phyloP scores from a whole-genome alignment of 495 filamentous ascomycete genomes.

The Neurospora sp. region DNA sequence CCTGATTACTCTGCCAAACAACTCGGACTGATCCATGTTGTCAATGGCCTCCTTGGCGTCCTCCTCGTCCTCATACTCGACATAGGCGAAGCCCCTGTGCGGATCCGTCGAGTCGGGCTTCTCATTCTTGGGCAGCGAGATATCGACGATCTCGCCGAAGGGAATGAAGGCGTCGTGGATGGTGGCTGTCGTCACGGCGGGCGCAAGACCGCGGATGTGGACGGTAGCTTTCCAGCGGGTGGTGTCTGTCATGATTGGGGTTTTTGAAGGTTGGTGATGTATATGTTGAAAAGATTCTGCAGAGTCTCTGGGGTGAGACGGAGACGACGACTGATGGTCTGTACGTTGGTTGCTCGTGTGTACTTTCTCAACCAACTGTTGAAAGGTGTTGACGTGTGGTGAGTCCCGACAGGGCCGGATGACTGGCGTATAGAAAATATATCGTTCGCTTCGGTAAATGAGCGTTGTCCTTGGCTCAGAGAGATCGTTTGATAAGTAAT shows the following conservation, averaged over 20 bases:
- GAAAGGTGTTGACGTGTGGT: not conserved
- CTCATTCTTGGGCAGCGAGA: constrained; percentile 81
- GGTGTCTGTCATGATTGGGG: constrained; percentile 60
- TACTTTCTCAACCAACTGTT: not conserved
- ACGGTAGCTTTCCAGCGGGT: constrained; percentile 81
- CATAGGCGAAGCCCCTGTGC: constrained; percentile 92
- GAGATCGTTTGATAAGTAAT: not conserved
- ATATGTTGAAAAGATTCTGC: not conserved
- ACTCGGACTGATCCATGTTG: constrained; percentile 96
- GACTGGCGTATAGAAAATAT: not conserved
- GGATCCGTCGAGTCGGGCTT: constrained; percentile 54
- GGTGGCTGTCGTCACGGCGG: constrained; percentile 58
- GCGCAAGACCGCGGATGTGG: constrained; percentile 83
- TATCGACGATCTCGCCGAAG: constrained; percentile 87
- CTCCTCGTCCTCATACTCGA: constrained; percentile 78
- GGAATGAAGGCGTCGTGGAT: constrained; percentile 89
- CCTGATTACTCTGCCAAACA: constrained; percentile 88
- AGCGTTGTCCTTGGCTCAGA: not conserved
- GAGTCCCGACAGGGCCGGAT: not conserved
- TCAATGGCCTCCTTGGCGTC: constrained; percentile 95
- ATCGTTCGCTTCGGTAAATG: not conserved
- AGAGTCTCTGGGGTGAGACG: not conserved
- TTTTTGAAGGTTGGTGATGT: not conserved
- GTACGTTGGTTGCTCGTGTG: not conserved
- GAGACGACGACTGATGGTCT: not conserved